phyloP scores from a whole-genome alignment of 805 yeast species.

The Cyberlindnera galapagoensis region DNA sequence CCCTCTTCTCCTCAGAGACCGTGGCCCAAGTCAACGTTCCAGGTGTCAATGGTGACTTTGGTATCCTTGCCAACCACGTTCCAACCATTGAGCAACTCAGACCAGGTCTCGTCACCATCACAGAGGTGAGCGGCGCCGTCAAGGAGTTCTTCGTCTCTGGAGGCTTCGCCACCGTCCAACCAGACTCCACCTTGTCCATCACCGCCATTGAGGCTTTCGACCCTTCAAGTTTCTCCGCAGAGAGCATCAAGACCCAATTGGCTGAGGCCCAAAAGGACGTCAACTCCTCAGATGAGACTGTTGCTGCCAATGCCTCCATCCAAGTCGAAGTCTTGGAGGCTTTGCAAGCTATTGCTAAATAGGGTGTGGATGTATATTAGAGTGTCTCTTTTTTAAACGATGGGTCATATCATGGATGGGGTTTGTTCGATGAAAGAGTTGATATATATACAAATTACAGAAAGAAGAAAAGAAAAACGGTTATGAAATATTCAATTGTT shows the following conservation, averaged over 20 bases:
- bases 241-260: slow-evolving; percentile 70
- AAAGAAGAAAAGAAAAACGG: not conserved
- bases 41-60: slow-evolving; percentile 91
- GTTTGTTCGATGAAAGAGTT: not conserved
- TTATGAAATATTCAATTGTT: slow-evolving; percentile 3
- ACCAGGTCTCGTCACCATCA: slow-evolving; percentile 93
- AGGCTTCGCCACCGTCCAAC: slow-evolving; percentile 94
- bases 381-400: not conserved
- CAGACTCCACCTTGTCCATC: slow-evolving; percentile 84
- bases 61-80: slow-evolving; percentile 96
- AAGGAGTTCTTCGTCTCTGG: slow-evolving; percentile 88
- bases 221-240: slow-evolving; percentile 77
- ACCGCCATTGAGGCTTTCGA: slow-evolving; percentile 95
- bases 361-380: slow-evolving; percentile 17
- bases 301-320: slow-evolving; percentile 91
- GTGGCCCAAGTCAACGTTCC: slow-evolving; percentile 87
- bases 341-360: slow-evolving; percentile 74
- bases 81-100: slow-evolving; percentile 94
- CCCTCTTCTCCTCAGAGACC: slow-evolving; percentile 44
- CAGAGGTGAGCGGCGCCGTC: slow-evolving; percentile 65
- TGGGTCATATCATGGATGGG: not conserved
- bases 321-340: slow-evolving; percentile 97
- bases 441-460: not conserved
- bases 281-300: slow-evolving; percentile 75
- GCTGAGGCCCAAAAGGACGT: slow-evolving; percentile 94